Conservation (phyloP, 140 eudicot species). For the Stevia rebaudiana region DNA sequence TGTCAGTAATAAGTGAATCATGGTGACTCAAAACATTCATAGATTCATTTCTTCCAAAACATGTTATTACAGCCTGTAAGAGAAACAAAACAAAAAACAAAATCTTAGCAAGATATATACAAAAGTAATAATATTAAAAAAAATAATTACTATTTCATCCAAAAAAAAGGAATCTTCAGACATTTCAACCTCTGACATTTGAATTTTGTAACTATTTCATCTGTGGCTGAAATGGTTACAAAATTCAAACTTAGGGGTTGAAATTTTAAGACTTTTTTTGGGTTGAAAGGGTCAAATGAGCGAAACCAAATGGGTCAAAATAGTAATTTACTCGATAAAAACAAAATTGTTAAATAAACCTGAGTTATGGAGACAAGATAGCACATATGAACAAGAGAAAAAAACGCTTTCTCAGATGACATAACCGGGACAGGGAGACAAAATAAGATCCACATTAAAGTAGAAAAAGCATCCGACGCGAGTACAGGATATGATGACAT, state of each 20-base stretch:
- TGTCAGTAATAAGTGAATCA: slow-evolving; percentile 57
- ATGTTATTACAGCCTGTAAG: slow-evolving; percentile 60
- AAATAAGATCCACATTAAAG: slow-evolving; percentile 88
- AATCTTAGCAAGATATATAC: slow-evolving; percentile 10
- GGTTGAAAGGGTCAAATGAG: too few species aligned
- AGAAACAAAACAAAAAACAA: slow-evolving; percentile 7
- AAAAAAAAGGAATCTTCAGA: too few species aligned
- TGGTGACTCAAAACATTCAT: slow-evolving; percentile 30
- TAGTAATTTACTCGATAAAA: too few species aligned
- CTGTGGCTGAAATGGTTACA: too few species aligned
- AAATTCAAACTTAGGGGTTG: too few species aligned
- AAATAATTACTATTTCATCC: too few species aligned
- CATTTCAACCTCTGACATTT: too few species aligned
- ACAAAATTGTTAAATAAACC: slow-evolving; percentile 36
- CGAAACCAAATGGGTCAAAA: too few species aligned
- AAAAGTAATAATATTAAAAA: too few species aligned
- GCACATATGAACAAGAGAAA: slow-evolving; percentile 77
- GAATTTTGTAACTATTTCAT: too few species aligned
- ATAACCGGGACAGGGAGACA: slow-evolving; percentile 74
- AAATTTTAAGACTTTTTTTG: too few species aligned
- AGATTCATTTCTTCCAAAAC: slow-evolving; percentile 27
- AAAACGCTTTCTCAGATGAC: slow-evolving; percentile 62
- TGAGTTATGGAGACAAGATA: slow-evolving; percentile 61
- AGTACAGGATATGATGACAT: slow-evolving; percentile 76
- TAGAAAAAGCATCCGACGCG: slow-evolving; percentile 76